Evolutionary conservation across 1,284 basidiomycete genomes (phyloP).

Genomic region (Cryptococcus sp.): DNA sequence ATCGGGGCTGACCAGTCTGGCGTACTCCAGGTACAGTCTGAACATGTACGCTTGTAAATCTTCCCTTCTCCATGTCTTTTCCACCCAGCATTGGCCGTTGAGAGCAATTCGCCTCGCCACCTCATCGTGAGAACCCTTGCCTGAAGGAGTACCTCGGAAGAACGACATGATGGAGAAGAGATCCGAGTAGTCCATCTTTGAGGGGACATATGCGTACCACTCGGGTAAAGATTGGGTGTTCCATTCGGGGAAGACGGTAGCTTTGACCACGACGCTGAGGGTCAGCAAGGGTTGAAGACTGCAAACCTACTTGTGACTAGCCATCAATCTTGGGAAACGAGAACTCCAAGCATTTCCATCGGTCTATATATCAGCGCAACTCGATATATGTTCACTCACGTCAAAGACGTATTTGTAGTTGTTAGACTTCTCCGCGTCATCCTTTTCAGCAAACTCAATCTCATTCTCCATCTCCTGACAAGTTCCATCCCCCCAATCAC

Average conservation of each 20-base stretch:
- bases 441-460: conserved; percentile 41
- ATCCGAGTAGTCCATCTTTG: conserved; percentile 50
- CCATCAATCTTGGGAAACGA: conserved; percentile 48
- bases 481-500: conserved; percentile 44
- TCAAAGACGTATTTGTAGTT: conserved; percentile 49
- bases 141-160: conserved; percentile 46
- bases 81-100: conserved; percentile 50
- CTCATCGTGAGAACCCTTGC: conserved; percentile 46
- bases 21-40: conserved; percentile 55
- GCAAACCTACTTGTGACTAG: conserved; percentile 36
- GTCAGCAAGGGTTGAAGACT: neutral
- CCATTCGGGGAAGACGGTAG: conserved; percentile 50
- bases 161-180: conserved; percentile 48
- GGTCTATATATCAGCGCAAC: conserved; percentile 18
- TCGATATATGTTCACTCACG: conserved; percentile 20
- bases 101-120: conserved; percentile 47
- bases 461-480: conserved; percentile 45
- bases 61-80: conserved; percentile 44
- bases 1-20: conserved; percentile 52
- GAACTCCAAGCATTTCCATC: conserved; percentile 49
- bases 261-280: conserved; percentile 45
- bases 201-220: conserved; percentile 49
- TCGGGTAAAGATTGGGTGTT: conserved; percentile 45
- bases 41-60: conserved; percentile 49
- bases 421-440: conserved; percentile 40